These are phyloP conservation scores for Erysimum cheiranthoides DNA, from an alignment of 345 rosid genomes.

Conservation along the genomic window DNA sequence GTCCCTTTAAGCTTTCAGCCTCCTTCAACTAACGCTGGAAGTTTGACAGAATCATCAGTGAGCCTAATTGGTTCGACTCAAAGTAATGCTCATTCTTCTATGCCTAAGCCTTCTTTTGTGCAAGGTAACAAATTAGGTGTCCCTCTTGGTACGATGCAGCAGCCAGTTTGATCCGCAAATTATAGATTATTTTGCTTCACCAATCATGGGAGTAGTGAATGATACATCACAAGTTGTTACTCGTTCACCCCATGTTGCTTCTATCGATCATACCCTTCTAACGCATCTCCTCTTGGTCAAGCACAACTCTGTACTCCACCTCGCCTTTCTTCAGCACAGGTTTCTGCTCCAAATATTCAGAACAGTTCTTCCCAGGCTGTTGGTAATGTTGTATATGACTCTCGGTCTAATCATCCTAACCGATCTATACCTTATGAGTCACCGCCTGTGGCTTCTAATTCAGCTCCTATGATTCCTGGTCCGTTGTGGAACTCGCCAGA, in stretches of 20 bases:
- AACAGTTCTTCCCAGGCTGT: constrained; percentile 27
- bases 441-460: constrained; percentile 17
- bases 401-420: constrained; percentile 20
- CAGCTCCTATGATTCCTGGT: constrained; percentile 35
- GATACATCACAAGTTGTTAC: constrained; percentile 45
- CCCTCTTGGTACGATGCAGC: constrained; percentile 40
- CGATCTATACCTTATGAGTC: constrained; percentile 20
- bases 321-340: constrained; percentile 32
- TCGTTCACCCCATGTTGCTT: constrained; percentile 25
- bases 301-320: constrained; percentile 33
- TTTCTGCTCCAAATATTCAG: constrained; percentile 35
- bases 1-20: constrained; percentile 38
- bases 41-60: constrained; percentile 30
- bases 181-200: constrained; percentile 47
- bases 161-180: constrained; percentile 62
- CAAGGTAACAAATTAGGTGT: constrained; percentile 35
- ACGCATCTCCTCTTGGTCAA: constrained; percentile 42
- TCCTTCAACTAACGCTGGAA: constrained; percentile 26
- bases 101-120: constrained; percentile 42
- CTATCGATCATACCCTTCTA: constrained; percentile 29
- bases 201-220: constrained; percentile 43
- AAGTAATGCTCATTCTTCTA: constrained; percentile 21
- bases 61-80: constrained; percentile 30
- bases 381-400: constrained; percentile 29
- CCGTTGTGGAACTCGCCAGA: neutral